These are phyloP conservation scores for Spinacia oleracea DNA, from an alignment of 179 eudicot genomes.

Conservation along the genomic window DNA sequence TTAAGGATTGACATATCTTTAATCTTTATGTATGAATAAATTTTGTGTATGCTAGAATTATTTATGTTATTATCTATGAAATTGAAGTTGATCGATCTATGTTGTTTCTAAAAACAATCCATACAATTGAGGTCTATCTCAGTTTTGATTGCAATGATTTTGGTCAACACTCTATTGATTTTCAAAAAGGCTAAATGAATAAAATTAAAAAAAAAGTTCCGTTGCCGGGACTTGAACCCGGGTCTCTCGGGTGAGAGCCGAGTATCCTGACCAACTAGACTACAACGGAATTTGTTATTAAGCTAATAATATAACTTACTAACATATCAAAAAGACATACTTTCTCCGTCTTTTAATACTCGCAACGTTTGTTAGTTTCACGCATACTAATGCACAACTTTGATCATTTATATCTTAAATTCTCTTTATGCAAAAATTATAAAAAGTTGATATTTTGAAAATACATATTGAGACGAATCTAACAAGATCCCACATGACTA, in stretches of 20 bases:
- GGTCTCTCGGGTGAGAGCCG: slow-evolving; percentile 99
- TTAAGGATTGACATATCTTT: neutral
- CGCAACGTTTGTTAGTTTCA: no score
- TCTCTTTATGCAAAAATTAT: no score
- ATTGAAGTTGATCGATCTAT: neutral
- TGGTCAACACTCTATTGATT: neutral
- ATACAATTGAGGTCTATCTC: no score
- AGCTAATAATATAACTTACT: no score
- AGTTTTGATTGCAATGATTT: neutral
- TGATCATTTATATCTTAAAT: no score
- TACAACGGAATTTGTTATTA: slow-evolving; percentile 84
- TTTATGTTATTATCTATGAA: neutral
- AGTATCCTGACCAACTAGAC: slow-evolving; percentile 99
- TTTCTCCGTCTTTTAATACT: no score
- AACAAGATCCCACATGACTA: no score
- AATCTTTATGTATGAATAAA: neutral
- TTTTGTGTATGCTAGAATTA: slow-evolving; percentile 3
- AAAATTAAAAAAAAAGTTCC: slow-evolving; percentile 31
- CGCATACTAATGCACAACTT: no score
- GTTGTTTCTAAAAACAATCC: no score
- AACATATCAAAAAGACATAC: no score
- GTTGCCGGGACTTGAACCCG: slow-evolving; percentile 99
- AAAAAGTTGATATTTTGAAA: no score
- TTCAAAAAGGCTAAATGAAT: neutral
- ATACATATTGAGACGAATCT: no score